Percentiles rank a stretch among this genome's conserved stretches.
These are phyloP conservation scores for Psophocarpus tetragonolobus DNA, from an alignment of 306 rosid species.

Conservation along the genomic window DNA sequence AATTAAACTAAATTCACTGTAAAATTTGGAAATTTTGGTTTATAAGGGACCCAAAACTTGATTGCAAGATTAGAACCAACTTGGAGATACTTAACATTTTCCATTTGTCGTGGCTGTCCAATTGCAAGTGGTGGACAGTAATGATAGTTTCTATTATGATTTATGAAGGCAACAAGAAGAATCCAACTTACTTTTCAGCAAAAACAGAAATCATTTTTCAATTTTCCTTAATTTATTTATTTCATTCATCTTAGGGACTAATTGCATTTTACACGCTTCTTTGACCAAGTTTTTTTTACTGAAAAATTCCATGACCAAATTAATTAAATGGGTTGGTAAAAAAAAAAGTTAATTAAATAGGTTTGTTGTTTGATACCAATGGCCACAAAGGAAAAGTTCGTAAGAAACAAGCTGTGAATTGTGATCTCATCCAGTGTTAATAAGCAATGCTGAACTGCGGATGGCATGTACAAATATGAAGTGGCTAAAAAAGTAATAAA, in stretches of 20 bases:
- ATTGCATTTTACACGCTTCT: not conserved
- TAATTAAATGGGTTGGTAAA: constrained; percentile 15
- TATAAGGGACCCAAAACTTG: constrained; percentile 34
- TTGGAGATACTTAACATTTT: constrained; percentile 27
- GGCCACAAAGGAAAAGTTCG: constrained; percentile 34
- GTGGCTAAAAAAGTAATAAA: not conserved
- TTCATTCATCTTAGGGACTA: not conserved
- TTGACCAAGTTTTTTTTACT: too few species aligned
- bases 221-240: not conserved
- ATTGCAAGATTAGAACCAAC: constrained; percentile 22
- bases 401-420: constrained; percentile 11
- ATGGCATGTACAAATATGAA: not conserved
- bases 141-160: constrained; percentile 14
- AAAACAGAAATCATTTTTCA: not conserved
- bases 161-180: constrained; percentile 9
- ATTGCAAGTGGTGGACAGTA: constrained; percentile 38
- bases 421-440: not conserved
- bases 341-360: not conserved
- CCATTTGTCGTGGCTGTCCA: constrained; percentile 19
- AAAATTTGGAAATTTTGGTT: constrained; percentile 30
- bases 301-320: too few species aligned
- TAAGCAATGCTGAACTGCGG: not conserved
- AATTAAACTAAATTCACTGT: constrained; percentile 29
- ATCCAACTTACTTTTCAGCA: constrained; percentile 6
- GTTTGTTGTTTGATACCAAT: constrained; percentile 30